phyloP scores from a whole-genome alignment of 352 stramenopile species.

The Phytophthora podocarpi region DNA sequence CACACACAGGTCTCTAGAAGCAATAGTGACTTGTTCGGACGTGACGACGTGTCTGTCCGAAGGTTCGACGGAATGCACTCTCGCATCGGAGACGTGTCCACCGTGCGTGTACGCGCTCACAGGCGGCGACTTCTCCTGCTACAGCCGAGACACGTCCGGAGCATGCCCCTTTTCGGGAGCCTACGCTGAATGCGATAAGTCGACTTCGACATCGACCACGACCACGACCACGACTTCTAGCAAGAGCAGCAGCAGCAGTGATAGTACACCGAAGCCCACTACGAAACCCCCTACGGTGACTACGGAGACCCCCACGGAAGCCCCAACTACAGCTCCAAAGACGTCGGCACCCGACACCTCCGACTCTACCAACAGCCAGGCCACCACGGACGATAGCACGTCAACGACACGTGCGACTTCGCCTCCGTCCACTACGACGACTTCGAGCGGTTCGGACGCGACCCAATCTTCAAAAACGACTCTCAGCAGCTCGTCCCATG shows the following conservation, averaged over 20 bases:
- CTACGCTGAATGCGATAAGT: slow-evolving; percentile 35
- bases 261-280: slow-evolving; percentile 1
- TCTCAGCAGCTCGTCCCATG: background rate
- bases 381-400: background rate
- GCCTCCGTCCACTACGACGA: background rate
- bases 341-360: background rate
- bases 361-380: slow-evolving; percentile 8
- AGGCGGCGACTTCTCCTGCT: slow-evolving; percentile 71
- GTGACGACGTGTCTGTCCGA: slow-evolving; percentile 58
- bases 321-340: background rate
- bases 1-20: slow-evolving; percentile 25
- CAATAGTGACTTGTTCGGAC: slow-evolving; percentile 39
- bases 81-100: slow-evolving; percentile 47
- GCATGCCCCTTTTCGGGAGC: slow-evolving; percentile 29
- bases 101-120: slow-evolving; percentile 72
- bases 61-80: slow-evolving; percentile 58
- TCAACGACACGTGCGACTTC: background rate
- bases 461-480: slow-evolving; percentile 12
- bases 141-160: slow-evolving; percentile 36
- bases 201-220: slow-evolving; percentile 5
- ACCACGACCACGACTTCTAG: slow-evolving; percentile 9
- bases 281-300: slow-evolving; percentile 5
- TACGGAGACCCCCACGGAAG: slow-evolving; percentile 6
- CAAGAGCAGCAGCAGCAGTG: background rate
- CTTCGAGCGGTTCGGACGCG: background rate